Percentiles rank a stretch among this genome's conserved stretches.
phyloP scores from a whole-genome alignment of 257 asterid genomes.

The Lithospermum erythrorhizon region DNA sequence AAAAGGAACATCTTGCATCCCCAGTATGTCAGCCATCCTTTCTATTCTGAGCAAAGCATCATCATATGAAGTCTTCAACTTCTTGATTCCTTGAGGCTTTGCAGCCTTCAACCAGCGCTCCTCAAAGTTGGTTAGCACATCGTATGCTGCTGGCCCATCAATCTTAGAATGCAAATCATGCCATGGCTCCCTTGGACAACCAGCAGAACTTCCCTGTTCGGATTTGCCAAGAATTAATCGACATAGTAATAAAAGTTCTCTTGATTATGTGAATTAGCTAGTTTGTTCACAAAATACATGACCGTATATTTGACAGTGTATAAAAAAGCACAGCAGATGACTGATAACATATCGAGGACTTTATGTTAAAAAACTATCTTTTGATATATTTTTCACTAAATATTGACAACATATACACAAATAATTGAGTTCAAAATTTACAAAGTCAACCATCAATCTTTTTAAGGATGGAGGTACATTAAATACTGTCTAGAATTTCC shows the following conservation, averaged over 20 bases:
- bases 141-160: conserved; percentile 98
- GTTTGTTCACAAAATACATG: neutral
- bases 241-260: neutral
- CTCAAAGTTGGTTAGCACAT: conserved; percentile 79
- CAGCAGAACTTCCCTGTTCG: conserved; percentile 59
- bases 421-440: too few species aligned
- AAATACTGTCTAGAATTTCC: neutral
- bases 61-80: conserved; percentile 65
- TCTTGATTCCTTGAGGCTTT: conserved; percentile 78
- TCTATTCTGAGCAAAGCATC: conserved; percentile 83
- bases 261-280: too few species aligned
- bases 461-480: too few species aligned
- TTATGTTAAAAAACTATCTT: too few species aligned
- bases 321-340: too few species aligned
- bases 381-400: too few species aligned
- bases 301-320: neutral
- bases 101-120: conserved; percentile 92
- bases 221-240: neutral
- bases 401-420: too few species aligned
- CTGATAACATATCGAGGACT: too few species aligned
- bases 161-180: conserved; percentile 92
- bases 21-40: conserved; percentile 83
- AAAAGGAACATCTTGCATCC: conserved; percentile 63
- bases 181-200: conserved; percentile 99
- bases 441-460: too few species aligned